Evolutionary conservation across 2,329 filamentous ascomycete species (phyloP).

Genomic region (Pseudogymnoascus sp.): DNA sequence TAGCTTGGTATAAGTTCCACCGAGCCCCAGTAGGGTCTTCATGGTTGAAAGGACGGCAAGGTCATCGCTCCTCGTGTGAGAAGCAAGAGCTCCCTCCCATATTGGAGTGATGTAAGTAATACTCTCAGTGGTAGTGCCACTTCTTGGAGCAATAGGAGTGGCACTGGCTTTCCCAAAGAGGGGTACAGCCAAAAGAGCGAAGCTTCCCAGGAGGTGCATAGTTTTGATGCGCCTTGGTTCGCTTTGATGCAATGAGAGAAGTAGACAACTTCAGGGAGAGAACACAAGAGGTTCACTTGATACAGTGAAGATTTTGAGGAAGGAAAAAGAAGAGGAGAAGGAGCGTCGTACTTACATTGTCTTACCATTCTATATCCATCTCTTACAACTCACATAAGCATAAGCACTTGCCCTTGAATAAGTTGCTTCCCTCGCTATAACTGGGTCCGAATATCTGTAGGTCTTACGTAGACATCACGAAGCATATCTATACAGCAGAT

Average conservation of each 20-base stretch:
- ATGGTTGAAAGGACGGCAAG: constrained; percentile 16
- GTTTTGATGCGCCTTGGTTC: neutral
- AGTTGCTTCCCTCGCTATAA: neutral
- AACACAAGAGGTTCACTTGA: neutral
- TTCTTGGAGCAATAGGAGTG: constrained; percentile 7
- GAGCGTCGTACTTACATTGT: neutral
- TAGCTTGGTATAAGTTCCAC: constrained; percentile 17
- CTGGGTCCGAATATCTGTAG: neutral
- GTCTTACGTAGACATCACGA: neutral
- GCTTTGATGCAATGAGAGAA: neutral
- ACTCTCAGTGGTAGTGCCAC: constrained; percentile 13
- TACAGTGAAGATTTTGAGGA: neutral
- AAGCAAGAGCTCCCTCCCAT: constrained; percentile 19
- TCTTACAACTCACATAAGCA: neutral
- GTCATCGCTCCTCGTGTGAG: constrained; percentile 13
- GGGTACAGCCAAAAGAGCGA: neutral
- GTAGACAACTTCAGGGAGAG: neutral
- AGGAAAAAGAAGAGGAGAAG: neutral
- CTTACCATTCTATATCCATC: neutral
- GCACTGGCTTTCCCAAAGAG: neutral
- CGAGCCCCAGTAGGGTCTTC: constrained; percentile 14
- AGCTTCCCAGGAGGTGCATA: neutral
- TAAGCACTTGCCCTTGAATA: neutral
- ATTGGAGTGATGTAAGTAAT: constrained; percentile 19
- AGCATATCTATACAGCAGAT: neutral